These are phyloP conservation scores for Cystobasidiaceae sp. DNA, from an alignment of 1,284 basidiomycete species.

Conservation along the genomic window DNA sequence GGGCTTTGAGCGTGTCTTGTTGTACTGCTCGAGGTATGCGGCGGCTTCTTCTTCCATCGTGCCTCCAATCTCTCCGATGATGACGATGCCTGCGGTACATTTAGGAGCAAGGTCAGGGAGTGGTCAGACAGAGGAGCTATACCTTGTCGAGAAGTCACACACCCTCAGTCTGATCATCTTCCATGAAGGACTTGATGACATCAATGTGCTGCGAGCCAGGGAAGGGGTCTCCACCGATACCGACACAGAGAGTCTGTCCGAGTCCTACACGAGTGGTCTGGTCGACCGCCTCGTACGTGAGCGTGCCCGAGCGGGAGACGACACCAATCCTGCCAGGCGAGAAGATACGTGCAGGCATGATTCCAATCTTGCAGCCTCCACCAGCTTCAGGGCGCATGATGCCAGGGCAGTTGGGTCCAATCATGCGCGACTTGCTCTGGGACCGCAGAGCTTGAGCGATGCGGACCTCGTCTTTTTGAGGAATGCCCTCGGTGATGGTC, in stretches of 20 bases:
- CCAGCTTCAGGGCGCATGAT: constrained; percentile 73
- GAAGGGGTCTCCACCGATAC: constrained; percentile 99
- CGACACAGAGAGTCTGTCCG: constrained; percentile 93
- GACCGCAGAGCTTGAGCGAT: constrained; percentile 89
- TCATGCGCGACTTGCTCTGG: constrained; percentile 87
- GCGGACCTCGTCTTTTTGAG: constrained; percentile 83
- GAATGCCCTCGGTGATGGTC: constrained; percentile 95
- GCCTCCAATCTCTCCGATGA: constrained; percentile 99
- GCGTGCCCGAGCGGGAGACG: constrained; percentile 91
- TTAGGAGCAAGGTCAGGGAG: background rate
- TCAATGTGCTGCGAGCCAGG: constrained; percentile 94
- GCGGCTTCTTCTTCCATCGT: constrained; percentile 99
- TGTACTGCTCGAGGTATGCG: constrained; percentile 77
- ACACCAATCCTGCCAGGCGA: constrained; percentile 57
- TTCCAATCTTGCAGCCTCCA: constrained; percentile 96
- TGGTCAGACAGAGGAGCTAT: background rate
- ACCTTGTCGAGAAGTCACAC: background rate
- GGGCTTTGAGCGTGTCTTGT: constrained; percentile 77
- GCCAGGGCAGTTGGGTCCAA: constrained; percentile 88
- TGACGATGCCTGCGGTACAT: constrained; percentile 67
- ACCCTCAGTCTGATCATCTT: constrained; percentile 87
- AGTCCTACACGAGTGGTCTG: constrained; percentile 95
- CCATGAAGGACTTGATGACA: constrained; percentile 91
- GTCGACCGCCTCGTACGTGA: constrained; percentile 86
- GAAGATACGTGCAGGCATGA: constrained; percentile 67